Percentiles rank a stretch among this genome's conserved stretches.
Conservation (phyloP, 768 basidiomycete species). For the Jaapia argillacea region DNA sequence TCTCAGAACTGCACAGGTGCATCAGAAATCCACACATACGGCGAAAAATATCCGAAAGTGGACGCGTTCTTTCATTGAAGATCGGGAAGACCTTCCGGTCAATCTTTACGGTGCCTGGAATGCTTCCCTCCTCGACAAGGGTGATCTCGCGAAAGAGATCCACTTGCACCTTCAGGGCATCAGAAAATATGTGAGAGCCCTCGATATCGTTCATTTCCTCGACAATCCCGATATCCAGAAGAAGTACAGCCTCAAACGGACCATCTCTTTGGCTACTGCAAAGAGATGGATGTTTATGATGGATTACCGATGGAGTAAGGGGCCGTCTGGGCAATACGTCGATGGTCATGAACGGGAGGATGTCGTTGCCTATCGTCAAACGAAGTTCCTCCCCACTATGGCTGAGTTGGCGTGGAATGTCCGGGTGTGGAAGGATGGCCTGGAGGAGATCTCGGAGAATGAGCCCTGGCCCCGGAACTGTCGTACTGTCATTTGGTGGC, state of each 20-base stretch:
- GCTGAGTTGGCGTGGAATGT: conserved; percentile 5
- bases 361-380: conserved; percentile 23
- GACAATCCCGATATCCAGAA: conserved; percentile 1
- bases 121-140: conserved; percentile 8
- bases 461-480: conserved; percentile 1
- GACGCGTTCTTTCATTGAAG: conserved; percentile 10
- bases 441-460: not conserved
- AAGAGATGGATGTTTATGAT: conserved; percentile 26
- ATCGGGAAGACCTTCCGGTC: conserved; percentile 12
- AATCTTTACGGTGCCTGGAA: conserved; percentile 13
- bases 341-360: conserved; percentile 28
- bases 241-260: conserved; percentile 1
- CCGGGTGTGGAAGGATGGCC: conserved; percentile 2
- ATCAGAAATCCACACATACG: conserved; percentile 2
- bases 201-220: conserved; percentile 8
- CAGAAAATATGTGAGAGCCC: conserved; percentile 9
- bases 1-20: not conserved
- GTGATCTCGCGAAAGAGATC: conserved; percentile 9
- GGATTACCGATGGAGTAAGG: conserved; percentile 18
- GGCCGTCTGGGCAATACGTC: conserved; percentile 23
- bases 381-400: conserved; percentile 15
- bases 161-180: conserved; percentile 8
- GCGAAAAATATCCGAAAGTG: conserved; percentile 12
- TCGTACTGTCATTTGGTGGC: conserved; percentile 18
- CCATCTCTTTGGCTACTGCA: conserved; percentile 20